phyloP scores from a whole-genome alignment of 2,329 filamentous ascomycete genomes.

The Aschersonia sp. region DNA sequence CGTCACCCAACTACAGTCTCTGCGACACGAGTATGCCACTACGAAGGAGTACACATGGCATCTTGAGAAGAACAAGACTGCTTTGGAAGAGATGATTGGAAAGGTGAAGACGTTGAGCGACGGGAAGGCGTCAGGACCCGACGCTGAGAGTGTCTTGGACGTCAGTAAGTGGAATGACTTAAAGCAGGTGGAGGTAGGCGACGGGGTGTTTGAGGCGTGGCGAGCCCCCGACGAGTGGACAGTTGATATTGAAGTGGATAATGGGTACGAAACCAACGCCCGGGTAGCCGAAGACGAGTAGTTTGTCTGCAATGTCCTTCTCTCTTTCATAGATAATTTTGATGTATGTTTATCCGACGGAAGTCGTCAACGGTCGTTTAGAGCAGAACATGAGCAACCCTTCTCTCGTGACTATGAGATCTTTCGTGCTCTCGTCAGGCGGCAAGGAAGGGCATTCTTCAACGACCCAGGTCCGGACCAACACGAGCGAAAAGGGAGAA shows the following conservation, averaged over 20 bases:
- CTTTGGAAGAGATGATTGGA: neutral
- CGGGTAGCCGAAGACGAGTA: no score
- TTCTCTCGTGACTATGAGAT: no score
- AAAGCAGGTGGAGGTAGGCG: neutral
- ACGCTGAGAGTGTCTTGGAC: neutral
- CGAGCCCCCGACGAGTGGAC: neutral
- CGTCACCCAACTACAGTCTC: no score
- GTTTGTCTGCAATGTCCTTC: no score
- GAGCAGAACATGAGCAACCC: no score
- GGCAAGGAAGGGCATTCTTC: no score
- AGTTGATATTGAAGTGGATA: neutral
- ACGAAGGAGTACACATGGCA: neutral
- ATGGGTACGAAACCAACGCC: neutral
- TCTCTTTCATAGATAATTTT: no score
- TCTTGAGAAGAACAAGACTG: neutral
- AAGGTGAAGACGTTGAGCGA: neutral
- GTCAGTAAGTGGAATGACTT: neutral
- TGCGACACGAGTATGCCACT: neutral
- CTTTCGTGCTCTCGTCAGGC: no score
- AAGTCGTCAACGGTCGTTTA: no score
- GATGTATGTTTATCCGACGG: no score
- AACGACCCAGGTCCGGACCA: no score
- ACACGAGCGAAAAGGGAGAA: no score
- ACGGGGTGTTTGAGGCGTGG: neutral
- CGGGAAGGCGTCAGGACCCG: neutral